Evolutionary conservation across 2,329 filamentous ascomycete genomes (phyloP).

Genomic region (Metarhizium anisopliae): DNA sequence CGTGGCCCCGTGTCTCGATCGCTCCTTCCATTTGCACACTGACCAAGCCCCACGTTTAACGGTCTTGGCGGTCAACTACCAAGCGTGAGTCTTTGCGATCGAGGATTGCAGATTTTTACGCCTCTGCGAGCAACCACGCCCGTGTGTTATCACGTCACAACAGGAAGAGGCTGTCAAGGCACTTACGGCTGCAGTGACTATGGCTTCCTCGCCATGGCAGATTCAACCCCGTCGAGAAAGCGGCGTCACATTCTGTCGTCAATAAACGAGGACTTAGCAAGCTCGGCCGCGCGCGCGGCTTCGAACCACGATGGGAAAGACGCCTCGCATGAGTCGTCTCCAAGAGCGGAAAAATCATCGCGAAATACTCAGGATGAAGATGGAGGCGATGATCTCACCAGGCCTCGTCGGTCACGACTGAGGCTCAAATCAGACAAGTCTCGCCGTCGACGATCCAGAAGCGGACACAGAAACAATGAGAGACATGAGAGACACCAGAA

Average conservation of each 20-base stretch:
- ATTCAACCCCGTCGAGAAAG: constrained; percentile 23
- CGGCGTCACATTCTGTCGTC: constrained; percentile 41
- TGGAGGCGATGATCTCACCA: neutral
- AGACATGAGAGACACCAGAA: neutral
- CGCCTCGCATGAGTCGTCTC: neutral
- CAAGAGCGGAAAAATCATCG: constrained; percentile 1
- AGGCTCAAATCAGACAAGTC: constrained; percentile 5
- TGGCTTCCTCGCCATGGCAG: constrained; percentile 23
- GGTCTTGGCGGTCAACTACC: neutral
- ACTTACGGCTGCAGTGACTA: constrained; percentile 2
- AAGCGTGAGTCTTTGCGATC: too few species aligned
- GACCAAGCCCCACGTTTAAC: neutral
- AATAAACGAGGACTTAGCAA: constrained; percentile 28
- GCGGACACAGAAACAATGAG: neutral
- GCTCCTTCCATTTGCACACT: neutral
- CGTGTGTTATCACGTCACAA: neutral
- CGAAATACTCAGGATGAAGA: constrained; percentile 5
- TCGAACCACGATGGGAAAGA: constrained; percentile 14
- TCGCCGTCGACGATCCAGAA: neutral
- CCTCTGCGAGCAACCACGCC: too few species aligned
- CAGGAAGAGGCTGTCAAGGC: neutral
- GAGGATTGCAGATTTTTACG: too few species aligned
- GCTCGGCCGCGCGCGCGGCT: neutral
- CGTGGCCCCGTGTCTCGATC: neutral
- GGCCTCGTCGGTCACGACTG: constrained; percentile 1